phyloP scores from a whole-genome alignment of 2,329 filamentous ascomycete species.

The Cercospora canescens region DNA sequence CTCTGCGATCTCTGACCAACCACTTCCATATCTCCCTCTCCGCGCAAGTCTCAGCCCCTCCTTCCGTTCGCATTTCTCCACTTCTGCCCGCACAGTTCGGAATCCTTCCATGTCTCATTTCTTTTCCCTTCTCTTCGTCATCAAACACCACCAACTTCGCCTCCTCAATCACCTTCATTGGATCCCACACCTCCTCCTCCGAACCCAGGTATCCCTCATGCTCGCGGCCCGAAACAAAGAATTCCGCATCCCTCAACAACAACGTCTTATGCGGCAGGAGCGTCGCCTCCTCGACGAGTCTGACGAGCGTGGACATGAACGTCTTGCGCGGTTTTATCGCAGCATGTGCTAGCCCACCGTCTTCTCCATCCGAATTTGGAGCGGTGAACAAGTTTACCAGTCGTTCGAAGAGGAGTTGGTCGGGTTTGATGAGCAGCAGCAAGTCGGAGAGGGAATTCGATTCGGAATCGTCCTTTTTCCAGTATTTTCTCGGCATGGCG shows the following conservation, averaged over 20 bases:
- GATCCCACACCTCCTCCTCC: not conserved
- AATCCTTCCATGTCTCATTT: not conserved
- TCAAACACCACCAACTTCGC: conserved; percentile 6
- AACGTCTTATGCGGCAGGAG: conserved; percentile 66
- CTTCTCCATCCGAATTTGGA: conserved; percentile 6
- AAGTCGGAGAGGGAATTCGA: conserved; percentile 50
- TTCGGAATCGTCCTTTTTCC: conserved; percentile 45
- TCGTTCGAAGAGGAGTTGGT: conserved; percentile 29
- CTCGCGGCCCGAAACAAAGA: conserved; percentile 41
- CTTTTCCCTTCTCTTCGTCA: not conserved
- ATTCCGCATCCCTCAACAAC: conserved; percentile 63
- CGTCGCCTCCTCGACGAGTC: conserved; percentile 43
- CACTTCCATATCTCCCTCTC: conserved; percentile 9
- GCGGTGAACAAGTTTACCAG: conserved; percentile 45
- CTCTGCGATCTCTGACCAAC: not conserved
- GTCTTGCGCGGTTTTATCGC: conserved; percentile 61
- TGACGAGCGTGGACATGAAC: conserved; percentile 11
- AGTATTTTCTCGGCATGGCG: conserved; percentile 71
- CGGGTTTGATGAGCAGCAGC: conserved; percentile 63
- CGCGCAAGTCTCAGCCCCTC: not conserved
- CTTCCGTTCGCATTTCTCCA: not conserved
- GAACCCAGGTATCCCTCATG: not conserved
- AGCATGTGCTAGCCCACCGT: conserved; percentile 59
- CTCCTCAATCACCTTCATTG: conserved; percentile 4
- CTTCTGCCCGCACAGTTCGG: not conserved